Conservation (phyloP, 2,329 filamentous ascomycete species). For the Tympanopsis confertula region DNA sequence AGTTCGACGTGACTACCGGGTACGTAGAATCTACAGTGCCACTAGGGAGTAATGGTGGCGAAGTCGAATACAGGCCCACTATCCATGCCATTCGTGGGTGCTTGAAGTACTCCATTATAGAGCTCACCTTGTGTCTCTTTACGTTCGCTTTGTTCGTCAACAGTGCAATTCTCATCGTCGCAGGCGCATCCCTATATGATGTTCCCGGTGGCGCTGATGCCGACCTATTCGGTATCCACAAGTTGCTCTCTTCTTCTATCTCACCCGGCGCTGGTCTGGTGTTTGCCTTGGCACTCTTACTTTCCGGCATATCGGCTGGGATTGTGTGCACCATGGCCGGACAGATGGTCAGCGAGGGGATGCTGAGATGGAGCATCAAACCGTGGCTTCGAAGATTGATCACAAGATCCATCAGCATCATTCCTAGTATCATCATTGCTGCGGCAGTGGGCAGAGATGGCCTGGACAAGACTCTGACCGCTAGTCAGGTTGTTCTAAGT, state of each 20-base stretch:
- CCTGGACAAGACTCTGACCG: constrained; percentile 12
- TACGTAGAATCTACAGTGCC: constrained; percentile 4
- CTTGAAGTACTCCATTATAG: constrained; percentile 61
- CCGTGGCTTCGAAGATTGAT: constrained; percentile 15
- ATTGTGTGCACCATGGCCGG: constrained; percentile 84
- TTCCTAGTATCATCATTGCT: constrained; percentile 16
- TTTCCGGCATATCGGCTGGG: constrained; percentile 71
- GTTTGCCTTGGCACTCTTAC: constrained; percentile 71
- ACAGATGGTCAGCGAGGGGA: constrained; percentile 39
- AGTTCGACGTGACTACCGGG: constrained; percentile 36
- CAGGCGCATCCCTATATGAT: constrained; percentile 64
- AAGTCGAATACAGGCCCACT: constrained; percentile 58
- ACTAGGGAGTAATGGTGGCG: constrained; percentile 20
- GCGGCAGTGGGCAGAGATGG: constrained; percentile 14
- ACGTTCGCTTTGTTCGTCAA: constrained; percentile 80
- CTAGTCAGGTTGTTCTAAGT: constrained; percentile 13
- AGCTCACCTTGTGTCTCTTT: constrained; percentile 62
- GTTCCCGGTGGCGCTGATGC: constrained; percentile 50
- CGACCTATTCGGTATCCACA: constrained; percentile 75
- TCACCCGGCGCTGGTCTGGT: constrained; percentile 67
- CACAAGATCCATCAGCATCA: constrained; percentile 15
- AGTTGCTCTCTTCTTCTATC: constrained; percentile 56
- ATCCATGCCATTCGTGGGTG: constrained; percentile 62
- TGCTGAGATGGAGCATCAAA: constrained; percentile 11
- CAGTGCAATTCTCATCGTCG: constrained; percentile 69